Evolutionary conservation across 2,329 filamentous ascomycete genomes (phyloP).

Genomic region (Samsoniella hepiali): DNA sequence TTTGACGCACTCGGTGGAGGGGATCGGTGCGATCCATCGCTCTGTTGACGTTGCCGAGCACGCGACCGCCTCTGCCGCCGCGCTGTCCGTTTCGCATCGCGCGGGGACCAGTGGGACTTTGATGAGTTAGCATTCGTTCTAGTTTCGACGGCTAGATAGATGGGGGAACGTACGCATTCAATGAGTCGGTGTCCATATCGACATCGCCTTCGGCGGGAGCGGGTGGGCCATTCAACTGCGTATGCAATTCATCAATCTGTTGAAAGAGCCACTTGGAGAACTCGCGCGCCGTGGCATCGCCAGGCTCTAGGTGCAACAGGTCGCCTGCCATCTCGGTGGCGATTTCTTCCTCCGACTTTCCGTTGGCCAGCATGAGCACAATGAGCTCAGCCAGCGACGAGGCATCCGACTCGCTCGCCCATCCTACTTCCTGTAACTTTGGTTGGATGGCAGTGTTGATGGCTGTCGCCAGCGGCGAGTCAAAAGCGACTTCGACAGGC

Average conservation of each 20-base stretch:
- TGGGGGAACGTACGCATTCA: slow-evolving; percentile 54
- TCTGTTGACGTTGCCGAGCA: slow-evolving; percentile 82
- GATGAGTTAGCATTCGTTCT: slow-evolving; percentile 37
- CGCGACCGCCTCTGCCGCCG: slow-evolving; percentile 69
- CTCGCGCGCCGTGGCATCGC: slow-evolving; percentile 76
- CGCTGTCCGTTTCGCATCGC: slow-evolving; percentile 79
- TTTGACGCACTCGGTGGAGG: slow-evolving; percentile 75
- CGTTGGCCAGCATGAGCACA: slow-evolving; percentile 93
- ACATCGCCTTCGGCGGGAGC: slow-evolving; percentile 30
- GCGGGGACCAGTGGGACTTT: slow-evolving; percentile 87
- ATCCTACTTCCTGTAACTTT: slow-evolving; percentile 89
- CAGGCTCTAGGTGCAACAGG: slow-evolving; percentile 74
- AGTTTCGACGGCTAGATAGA: slow-evolving; percentile 14
- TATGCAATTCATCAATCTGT: slow-evolving; percentile 68
- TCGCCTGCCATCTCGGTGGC: slow-evolving; percentile 84
- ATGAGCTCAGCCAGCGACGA: slow-evolving; percentile 92
- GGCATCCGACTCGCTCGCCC: slow-evolving; percentile 77
- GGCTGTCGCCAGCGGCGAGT: slow-evolving; percentile 80
- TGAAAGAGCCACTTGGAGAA: slow-evolving; percentile 95
- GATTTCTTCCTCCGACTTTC: slow-evolving; percentile 88
- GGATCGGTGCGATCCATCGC: slow-evolving; percentile 77
- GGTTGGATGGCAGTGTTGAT: slow-evolving; percentile 80
- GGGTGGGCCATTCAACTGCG: slow-evolving; percentile 53
- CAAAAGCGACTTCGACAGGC: slow-evolving; percentile 72
- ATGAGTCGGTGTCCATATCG: slow-evolving; percentile 65